Evolutionary conservation across 345 rosid species (phyloP).

Genomic region (Rubroshorea leprosula): DNA sequence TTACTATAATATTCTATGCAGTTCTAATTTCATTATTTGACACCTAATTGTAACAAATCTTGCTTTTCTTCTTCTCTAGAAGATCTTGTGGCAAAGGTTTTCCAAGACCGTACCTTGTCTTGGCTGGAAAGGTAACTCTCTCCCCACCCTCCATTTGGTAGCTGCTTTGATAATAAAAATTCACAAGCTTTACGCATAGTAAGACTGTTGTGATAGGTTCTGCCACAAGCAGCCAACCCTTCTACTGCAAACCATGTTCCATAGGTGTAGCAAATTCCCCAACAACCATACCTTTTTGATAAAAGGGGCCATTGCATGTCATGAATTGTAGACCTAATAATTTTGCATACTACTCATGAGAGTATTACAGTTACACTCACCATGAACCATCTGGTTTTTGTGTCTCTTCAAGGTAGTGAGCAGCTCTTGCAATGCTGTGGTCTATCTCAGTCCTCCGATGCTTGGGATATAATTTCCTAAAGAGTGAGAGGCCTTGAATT

Average conservation of each 20-base stretch:
- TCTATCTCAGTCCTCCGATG: conserved; percentile 38
- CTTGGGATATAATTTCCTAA: conserved; percentile 33
- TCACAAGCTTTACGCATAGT: conserved; percentile 40
- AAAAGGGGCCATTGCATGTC: background rate
- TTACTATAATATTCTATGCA: no score
- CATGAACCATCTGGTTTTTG: conserved; percentile 53
- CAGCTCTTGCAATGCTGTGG: conserved; percentile 18
- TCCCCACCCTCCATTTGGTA: conserved; percentile 64
- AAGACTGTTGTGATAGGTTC: conserved; percentile 28
- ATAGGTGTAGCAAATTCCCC: conserved; percentile 69
- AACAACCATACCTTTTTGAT: conserved; percentile 44
- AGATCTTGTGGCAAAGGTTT: background rate
- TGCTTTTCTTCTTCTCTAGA: no score
- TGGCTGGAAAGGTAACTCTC: conserved; percentile 58
- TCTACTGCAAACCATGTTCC: conserved; percentile 53
- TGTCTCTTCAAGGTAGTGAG: conserved; percentile 30
- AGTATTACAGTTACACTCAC: conserved; percentile 8
- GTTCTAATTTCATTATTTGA: no score
- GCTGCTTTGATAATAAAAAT: conserved; percentile 45
- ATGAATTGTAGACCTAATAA: background rate
- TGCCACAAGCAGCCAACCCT: conserved; percentile 45
- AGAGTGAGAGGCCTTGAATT: conserved; percentile 35
- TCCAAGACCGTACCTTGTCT: conserved; percentile 23
- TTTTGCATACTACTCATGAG: background rate
- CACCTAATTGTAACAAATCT: no score